Base-by-base conservation (phyloP, 2,329 filamentous ascomycete species). In the Lomentospora prolificans region DNA sequence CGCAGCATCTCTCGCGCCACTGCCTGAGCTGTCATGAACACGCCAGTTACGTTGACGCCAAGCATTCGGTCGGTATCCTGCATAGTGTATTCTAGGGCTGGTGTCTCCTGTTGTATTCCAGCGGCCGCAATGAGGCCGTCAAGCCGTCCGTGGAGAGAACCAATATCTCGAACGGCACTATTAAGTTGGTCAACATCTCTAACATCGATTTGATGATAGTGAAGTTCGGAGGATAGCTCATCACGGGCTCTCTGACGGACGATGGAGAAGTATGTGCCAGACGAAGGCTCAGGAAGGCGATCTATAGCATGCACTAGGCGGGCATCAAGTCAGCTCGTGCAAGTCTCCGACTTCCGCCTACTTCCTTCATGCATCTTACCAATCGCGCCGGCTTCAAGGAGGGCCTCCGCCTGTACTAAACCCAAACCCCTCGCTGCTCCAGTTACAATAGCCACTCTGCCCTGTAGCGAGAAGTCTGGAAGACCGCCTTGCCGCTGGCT, bases 31-130 rank as follows among this genome's bases (percentile, higher is more conserved):
- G 89, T 95, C 79, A 91, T 82, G 72, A 90, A 89, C 27, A 80
- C 84, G 10, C 90, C 91, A n/a, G 84, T 94, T 62, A 95, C 78
- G 70, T 96, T 95, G 65, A 92, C 85, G 64, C 87, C 81, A 69
- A 95, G 78, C 75, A 95, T 89, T 69, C 84, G 80, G 67, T 90
- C 83, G 66, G 83, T 82, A 66, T 89, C 87, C 65, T 85, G 77
- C 22, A 87, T 82, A 24, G 81, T 79, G 66, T 95, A 95, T 51
- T 95, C 89, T 55, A 96, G 75, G 1, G 91, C 90, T 0, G 88
- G 72, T 0, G 84, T 90, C 71, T 95, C 89, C 69, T 95, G 87
- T 71, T 95, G 89, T 63, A 90, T 87, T 4, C 81, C 82, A 0
- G 82, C 81, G 1, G 80, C 80, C 2, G 81, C 81, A 51, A 96